These are phyloP conservation scores for Mycena vulgaris DNA, from an alignment of 768 basidiomycete genomes.

Conservation along the genomic window DNA sequence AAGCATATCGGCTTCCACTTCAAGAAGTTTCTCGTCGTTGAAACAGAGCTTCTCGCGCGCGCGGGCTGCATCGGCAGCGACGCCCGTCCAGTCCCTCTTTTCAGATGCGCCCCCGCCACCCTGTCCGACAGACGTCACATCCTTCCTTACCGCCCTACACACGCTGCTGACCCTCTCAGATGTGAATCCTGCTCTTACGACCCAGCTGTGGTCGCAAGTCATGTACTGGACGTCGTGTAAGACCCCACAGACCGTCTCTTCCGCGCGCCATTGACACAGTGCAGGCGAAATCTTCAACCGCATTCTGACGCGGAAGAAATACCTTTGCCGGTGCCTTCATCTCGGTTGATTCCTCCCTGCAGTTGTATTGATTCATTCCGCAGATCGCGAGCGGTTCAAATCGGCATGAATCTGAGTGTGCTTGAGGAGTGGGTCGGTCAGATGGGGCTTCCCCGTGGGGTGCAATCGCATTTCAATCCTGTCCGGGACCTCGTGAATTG, in stretches of 20 bases:
- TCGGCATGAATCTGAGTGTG: slow-evolving; percentile 86
- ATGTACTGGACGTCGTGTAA: slow-evolving; percentile 98
- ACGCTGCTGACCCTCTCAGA: slow-evolving; percentile 88
- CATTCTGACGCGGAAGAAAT: slow-evolving; percentile 92
- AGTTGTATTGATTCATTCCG: slow-evolving; percentile 8
- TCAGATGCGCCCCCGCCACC: slow-evolving; percentile 59
- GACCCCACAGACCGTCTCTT: slow-evolving; percentile 42
- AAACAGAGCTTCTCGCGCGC: slow-evolving; percentile 73
- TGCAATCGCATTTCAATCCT: slow-evolving; percentile 86
- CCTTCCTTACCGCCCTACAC: slow-evolving; percentile 89
- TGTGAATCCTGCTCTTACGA: slow-evolving; percentile 89
- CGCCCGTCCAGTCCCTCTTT: slow-evolving; percentile 67
- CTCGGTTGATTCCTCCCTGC: neutral
- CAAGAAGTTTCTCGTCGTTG: slow-evolving; percentile 76
- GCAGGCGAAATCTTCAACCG: slow-evolving; percentile 90
- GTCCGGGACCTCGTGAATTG: slow-evolving; percentile 88
- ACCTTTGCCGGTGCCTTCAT: slow-evolving; percentile 83
- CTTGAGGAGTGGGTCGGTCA: slow-evolving; percentile 94
- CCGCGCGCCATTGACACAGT: slow-evolving; percentile 25
- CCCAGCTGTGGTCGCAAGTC: slow-evolving; percentile 97
- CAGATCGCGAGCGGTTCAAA: slow-evolving; percentile 90
- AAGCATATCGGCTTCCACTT: slow-evolving; percentile 61
- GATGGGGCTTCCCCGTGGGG: slow-evolving; percentile 84
- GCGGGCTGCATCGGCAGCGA: slow-evolving; percentile 59
- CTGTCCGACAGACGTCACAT: slow-evolving; percentile 72